Evolutionary conservation across 2,329 filamentous ascomycete species (phyloP), one percentile per base, ranked within the genome.

Genomic region (Cladophialophora chaetospira): DNA sequence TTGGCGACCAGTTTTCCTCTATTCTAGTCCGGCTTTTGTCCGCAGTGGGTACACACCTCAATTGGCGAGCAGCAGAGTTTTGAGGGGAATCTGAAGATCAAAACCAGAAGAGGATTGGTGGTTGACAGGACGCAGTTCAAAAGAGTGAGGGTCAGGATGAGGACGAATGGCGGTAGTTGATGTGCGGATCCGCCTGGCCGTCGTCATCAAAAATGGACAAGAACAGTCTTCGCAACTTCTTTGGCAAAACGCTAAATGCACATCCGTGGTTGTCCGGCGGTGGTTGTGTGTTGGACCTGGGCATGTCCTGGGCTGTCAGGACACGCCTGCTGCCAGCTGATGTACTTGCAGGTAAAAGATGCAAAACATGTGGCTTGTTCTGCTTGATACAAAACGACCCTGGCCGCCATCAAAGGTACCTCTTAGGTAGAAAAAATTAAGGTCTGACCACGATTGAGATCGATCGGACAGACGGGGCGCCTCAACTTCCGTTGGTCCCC

Each of bases 1-100:
- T 26, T 38, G 17, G n/a, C 25, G 36, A 23, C 35, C 19, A 31
- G 48, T 25, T 42, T 51, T 29, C 28, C 28, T 13, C 48, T 23
- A 25, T 31, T 15, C 15, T 40, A 40, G 54, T n/a, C 26, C 53
- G 53, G 53, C 17, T 40, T 49, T 43, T 55, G 53, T 49, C 53
- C 53, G 53, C 4, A 25, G 31, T 23, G 21, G 9, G 17, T 55
- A 21, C 11, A 25, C 29, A 36, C 31, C 46, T 28, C 25, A 46
- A 28, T 54, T 47, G 51, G 19, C 29, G 33, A 28, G 28, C n/a
- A n/a, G n/a, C n/a, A 40, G 6, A 25, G 29, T 9, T 45, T 46
- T 46, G 28, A 51, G 23, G 31, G 36, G 46, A 17, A 26, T 23
- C 36, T 44, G 50, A 29, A 21, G 50, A 53, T 53, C 50, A 17